Conservation (phyloP, 2,329 filamentous ascomycete genomes). For the Plectosphaerella sp. region DNA sequence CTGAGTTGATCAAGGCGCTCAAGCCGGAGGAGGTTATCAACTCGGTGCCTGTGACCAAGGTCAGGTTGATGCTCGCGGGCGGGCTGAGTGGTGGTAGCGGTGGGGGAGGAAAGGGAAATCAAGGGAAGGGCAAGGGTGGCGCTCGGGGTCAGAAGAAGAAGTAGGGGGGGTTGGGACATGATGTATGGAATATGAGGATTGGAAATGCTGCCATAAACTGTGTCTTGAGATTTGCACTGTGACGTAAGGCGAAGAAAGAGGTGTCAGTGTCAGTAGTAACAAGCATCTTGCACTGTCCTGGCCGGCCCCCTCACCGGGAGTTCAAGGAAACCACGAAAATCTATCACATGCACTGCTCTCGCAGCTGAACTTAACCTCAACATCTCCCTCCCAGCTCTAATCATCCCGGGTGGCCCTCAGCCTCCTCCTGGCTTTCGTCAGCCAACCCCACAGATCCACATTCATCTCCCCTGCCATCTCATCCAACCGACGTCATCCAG, state of each 20-base stretch:
- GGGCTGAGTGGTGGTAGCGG: constrained; percentile 39
- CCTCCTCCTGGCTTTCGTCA: no score
- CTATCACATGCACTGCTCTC: no score
- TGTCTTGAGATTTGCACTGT: background rate
- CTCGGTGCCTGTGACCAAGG: constrained; percentile 72
- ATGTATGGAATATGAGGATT: background rate
- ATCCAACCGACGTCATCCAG: background rate
- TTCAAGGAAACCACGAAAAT: no score
- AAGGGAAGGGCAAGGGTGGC: constrained; percentile 23
- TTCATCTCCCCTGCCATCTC: no score
- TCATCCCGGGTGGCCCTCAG: no score
- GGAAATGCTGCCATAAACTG: background rate
- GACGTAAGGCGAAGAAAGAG: background rate
- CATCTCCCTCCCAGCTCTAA: no score
- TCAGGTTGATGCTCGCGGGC: constrained; percentile 72
- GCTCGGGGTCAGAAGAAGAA: constrained; percentile 41
- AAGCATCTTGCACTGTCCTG: background rate
- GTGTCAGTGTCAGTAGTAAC: background rate
- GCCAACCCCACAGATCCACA: no score
- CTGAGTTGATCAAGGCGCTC: constrained; percentile 76
- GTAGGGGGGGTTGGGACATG: constrained; percentile 4
- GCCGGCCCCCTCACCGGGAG: no score
- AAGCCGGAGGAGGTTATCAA: constrained; percentile 81
- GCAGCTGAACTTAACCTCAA: no score
- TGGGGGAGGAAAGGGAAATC: constrained; percentile 29